phyloP scores from a whole-genome alignment of 805 yeast species.

The Suhomyces emberorum region DNA sequence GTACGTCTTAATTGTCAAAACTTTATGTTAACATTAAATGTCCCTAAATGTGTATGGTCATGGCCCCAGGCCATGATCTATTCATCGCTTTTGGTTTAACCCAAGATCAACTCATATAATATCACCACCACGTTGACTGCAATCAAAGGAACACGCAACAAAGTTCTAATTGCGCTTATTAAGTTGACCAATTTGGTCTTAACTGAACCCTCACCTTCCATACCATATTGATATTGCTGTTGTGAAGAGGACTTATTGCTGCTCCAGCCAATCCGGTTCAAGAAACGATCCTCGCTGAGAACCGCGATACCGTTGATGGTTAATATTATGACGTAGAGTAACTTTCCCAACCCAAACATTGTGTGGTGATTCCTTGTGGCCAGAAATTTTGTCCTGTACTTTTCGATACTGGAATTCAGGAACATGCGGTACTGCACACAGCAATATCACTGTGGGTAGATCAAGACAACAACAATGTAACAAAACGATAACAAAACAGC shows the following conservation, averaged over 20 bases:
- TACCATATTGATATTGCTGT: constrained; percentile 24
- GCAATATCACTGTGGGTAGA: too few species aligned
- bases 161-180: constrained; percentile 71
- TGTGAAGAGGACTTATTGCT: constrained; percentile 13
- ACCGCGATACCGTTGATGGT: constrained; percentile 74
- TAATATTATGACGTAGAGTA: constrained; percentile 54
- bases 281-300: constrained; percentile 74
- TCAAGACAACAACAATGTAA: too few species aligned
- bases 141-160: constrained; percentile 71
- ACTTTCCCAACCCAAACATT: constrained; percentile 61
- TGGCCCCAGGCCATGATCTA: too few species aligned
- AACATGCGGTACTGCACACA: too few species aligned
- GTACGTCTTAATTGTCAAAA: too few species aligned
- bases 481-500: too few species aligned
- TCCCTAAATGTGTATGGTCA: too few species aligned
- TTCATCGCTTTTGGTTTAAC: constrained; percentile 32
- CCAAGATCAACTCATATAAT: constrained; percentile 65
- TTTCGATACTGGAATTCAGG: too few species aligned
- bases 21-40: too few species aligned
- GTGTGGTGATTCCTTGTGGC: too few species aligned
- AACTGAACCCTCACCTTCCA: constrained; percentile 39
- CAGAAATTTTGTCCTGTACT: too few species aligned
- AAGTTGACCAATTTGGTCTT: constrained; percentile 60
- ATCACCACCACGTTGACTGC: constrained; percentile 64
- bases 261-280: constrained; percentile 54